These are phyloP conservation scores for Filobasidium wieringae DNA, from an alignment of 768 basidiomycete genomes.

Conservation along the genomic window DNA sequence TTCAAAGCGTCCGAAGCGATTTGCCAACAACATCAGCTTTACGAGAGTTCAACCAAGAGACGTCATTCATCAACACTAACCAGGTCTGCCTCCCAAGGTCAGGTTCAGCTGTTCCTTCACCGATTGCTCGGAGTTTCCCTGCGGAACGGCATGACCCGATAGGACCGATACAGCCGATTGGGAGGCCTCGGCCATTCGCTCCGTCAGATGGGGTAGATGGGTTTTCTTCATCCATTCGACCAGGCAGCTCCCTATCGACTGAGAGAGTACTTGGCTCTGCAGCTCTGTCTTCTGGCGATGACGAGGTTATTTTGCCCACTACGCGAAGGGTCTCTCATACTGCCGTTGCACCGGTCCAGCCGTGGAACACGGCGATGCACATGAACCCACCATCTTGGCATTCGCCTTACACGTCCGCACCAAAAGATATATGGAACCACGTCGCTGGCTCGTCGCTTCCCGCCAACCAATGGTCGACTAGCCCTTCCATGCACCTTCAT, in stretches of 20 bases:
- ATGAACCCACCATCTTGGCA: no score
- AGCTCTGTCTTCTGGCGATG: slow-evolving; percentile 26
- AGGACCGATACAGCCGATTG: slow-evolving; percentile 23
- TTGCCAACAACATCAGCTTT: neutral
- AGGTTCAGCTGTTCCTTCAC: neutral
- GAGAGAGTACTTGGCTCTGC: slow-evolving; percentile 35
- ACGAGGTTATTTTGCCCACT: slow-evolving; percentile 33
- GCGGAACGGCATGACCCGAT: slow-evolving; percentile 8
- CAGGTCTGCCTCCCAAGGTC: neutral
- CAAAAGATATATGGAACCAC: no score
- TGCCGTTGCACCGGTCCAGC: neutral
- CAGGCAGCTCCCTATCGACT: slow-evolving; percentile 14
- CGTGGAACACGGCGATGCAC: no score
- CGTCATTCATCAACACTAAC: neutral
- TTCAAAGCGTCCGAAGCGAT: slow-evolving; percentile 43
- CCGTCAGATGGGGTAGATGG: no score
- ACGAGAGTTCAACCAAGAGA: neutral
- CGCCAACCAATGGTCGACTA: no score
- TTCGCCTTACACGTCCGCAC: no score
- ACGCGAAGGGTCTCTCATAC: slow-evolving; percentile 22
- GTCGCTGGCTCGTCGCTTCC: no score
- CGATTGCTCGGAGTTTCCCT: neutral
- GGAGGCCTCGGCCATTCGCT: slow-evolving; percentile 11
- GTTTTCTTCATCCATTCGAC: slow-evolving; percentile 5
- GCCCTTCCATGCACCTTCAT: no score